These are phyloP conservation scores for Chrysosporium queenslandicum DNA, from an alignment of 2,329 filamentous ascomycete species.

Conservation along the genomic window DNA sequence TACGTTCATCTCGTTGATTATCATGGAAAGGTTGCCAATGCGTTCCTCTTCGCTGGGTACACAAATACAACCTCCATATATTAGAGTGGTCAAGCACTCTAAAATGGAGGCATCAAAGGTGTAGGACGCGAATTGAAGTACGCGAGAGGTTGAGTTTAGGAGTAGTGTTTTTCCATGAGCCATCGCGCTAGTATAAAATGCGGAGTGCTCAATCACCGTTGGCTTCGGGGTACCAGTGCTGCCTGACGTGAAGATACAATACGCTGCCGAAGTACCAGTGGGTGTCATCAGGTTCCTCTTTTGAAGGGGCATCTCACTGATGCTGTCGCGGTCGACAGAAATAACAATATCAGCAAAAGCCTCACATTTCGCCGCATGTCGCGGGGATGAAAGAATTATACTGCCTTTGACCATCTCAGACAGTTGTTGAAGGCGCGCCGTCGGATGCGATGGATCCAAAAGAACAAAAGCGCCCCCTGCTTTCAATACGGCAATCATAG, in stretches of 20 bases:
- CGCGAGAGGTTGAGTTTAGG: background rate
- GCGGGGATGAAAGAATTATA: background rate
- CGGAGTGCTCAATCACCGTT: constrained; percentile 3
- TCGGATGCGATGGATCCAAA: constrained; percentile 33
- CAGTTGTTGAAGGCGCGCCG: background rate
- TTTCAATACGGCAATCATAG: constrained; percentile 34
- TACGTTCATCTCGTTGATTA: background rate
- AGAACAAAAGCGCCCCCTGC: constrained; percentile 35
- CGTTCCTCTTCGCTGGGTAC: constrained; percentile 33
- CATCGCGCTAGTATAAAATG: background rate
- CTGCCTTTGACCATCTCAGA: background rate
- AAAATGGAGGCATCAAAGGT: constrained; percentile 77
- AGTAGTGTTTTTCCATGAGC: background rate
- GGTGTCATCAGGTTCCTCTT: constrained; percentile 38
- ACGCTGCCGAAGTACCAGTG: background rate
- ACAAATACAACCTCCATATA: constrained; percentile 34
- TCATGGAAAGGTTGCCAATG: constrained; percentile 35
- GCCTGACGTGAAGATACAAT: background rate
- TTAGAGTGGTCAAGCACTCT: constrained; percentile 55
- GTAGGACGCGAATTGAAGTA: constrained; percentile 7
- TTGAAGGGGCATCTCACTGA: constrained; percentile 23
- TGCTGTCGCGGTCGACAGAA: background rate
- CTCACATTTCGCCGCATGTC: background rate
- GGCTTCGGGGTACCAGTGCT: constrained; percentile 6
- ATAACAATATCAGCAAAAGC: background rate